Conservation (phyloP, 169 alveolate genomes). For the Plasmodium reichenowi region DNA sequence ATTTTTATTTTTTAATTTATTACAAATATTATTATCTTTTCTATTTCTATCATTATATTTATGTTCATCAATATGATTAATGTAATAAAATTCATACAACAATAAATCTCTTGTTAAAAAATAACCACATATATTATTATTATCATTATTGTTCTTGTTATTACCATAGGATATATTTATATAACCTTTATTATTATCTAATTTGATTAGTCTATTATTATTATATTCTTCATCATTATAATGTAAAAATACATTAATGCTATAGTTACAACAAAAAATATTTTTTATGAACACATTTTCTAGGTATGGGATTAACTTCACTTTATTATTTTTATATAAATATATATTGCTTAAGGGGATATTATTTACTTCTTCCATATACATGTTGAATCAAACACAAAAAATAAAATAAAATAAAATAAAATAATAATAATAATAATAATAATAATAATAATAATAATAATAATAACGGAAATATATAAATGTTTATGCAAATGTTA, state of each 20-base stretch:
- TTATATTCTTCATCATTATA: not conserved
- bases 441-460: too few species aligned
- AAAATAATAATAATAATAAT: too few species aligned
- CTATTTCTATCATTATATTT: not conserved
- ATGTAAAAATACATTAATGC: conserved; percentile 40
- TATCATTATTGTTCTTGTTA: conserved; percentile 3
- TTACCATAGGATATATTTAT: not conserved
- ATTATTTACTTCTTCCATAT: not conserved
- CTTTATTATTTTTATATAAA: conserved; percentile 33
- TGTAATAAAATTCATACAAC: conserved; percentile 5
- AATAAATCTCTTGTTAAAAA: conserved; percentile 21
- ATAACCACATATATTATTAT: conserved; percentile 6
- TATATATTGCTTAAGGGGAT: conserved; percentile 50
- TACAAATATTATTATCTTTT: too few species aligned
- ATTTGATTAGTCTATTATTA: conserved; percentile 15
- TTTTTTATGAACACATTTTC: conserved; percentile 60
- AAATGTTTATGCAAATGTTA: too few species aligned
- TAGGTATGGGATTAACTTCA: conserved; percentile 31
- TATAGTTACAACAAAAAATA: conserved; percentile 32
- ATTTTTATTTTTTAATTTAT: not conserved
- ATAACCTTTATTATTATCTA: not conserved
- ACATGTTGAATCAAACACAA: not conserved
- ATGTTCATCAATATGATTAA: too few species aligned
- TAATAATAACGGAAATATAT: too few species aligned
- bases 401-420: too few species aligned